Evolutionary conservation across 768 basidiomycete genomes (phyloP), one percentile per base, ranked within the genome.

Genomic region (Zangia roseola): DNA sequence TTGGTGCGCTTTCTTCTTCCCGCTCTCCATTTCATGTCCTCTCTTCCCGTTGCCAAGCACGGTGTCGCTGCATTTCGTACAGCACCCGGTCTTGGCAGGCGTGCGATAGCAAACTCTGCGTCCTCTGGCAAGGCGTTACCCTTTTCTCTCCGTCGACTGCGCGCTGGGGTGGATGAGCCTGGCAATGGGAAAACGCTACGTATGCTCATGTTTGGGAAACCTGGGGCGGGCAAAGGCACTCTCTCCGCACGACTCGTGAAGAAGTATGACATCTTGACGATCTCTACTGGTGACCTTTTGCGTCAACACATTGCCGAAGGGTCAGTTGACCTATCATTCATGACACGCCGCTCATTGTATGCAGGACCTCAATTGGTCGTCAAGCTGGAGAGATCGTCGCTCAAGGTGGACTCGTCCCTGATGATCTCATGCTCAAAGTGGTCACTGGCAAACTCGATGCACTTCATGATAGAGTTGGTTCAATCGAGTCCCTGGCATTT

Each of bases 221-320:
- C 77, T 2, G 87, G 87, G 23, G 81, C 86, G 40, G 88, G 88
- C 48, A 90, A 95, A 72, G 93, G 93, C 28, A 95, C 93, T 0
- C 76, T 94, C 35, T 78, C 87, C 2, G 75, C 79, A 14, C 78
- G 86, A 36, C 78, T 95, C 24, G 81, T 89, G 49, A 78, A 83
- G 54, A 88, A 90, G 65, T 93, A 90, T 63, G 84, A 91, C 60
- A 80, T 94, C 44, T 57, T 85, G 36, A 78, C 83, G 8, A 69
- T 94, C 41, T 91, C 88, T 8, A 88, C 88, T 2, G 93, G 92
- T 9, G 93, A 97, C 64, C 72, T 94, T 33, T 71, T 97, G 57
- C 76, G 93, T 54, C 85, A 88, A 54, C 88, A 97, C 56, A 92
- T 97, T 50, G 74, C 78, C 13, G 82, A 88, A 55, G 71, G 73